Evolutionary conservation across 2,329 filamentous ascomycete genomes (phyloP).

Genomic region (Phoma sp.): DNA sequence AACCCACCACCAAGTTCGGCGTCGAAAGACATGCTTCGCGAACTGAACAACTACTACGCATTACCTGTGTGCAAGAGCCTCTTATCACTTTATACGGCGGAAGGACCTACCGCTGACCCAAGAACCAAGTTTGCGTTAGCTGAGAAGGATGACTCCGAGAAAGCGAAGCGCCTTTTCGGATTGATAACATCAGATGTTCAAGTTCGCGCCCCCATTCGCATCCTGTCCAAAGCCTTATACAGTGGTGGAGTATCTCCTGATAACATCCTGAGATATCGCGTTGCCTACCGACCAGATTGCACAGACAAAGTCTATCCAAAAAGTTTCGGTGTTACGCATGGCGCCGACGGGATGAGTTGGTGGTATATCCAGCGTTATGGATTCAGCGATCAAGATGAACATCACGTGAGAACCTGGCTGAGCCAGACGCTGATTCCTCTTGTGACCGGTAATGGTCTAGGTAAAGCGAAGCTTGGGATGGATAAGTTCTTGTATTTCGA

Average conservation of each 20-base stretch:
- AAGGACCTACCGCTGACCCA: slow-evolving; percentile 2
- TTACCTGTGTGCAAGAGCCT: slow-evolving; percentile 4
- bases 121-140: not conserved
- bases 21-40: slow-evolving; percentile 3
- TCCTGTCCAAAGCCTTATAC: slow-evolving; percentile 8
- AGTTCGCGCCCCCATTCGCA: slow-evolving; percentile 10
- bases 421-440: slow-evolving; percentile 1
- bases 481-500: slow-evolving; percentile 6
- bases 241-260: slow-evolving; percentile 5
- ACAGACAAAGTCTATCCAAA: slow-evolving; percentile 6
- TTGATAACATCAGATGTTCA: slow-evolving; percentile 14
- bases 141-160: not conserved
- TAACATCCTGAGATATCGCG: slow-evolving; percentile 6
- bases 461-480: not conserved
- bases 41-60: slow-evolving; percentile 13
- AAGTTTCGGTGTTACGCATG: slow-evolving; percentile 10
- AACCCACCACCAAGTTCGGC: slow-evolving; percentile 7
- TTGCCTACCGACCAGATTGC: slow-evolving; percentile 11
- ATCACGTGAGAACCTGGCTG: slow-evolving; percentile 4
- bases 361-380: slow-evolving; percentile 10
- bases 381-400: not conserved
- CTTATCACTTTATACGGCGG: slow-evolving; percentile 1
- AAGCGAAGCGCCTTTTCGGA: slow-evolving; percentile 7
- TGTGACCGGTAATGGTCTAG: not conserved
- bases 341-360: slow-evolving; percentile 10